phyloP scores from a whole-genome alignment of 345 rosid species.

The Acer negundo region DNA sequence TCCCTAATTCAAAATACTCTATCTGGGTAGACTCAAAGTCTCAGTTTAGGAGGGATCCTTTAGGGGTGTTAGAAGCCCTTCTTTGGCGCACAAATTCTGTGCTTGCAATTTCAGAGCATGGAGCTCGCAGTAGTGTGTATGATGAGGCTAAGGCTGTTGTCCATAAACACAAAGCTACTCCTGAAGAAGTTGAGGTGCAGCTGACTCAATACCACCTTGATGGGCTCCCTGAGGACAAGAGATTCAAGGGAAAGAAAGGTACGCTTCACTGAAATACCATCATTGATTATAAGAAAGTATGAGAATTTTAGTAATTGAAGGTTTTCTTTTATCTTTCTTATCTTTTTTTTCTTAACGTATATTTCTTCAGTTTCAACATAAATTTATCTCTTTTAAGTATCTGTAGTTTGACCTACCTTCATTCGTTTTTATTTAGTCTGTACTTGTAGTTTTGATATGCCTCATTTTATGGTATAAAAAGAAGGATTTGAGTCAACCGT shows the following conservation, averaged over 20 bases:
- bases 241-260: conserved; percentile 88
- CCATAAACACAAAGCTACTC: conserved; percentile 84
- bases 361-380: neutral
- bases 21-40: conserved; percentile 98
- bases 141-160: conserved; percentile 94
- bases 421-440: neutral
- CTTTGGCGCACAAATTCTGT: conserved; percentile 89
- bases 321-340: neutral
- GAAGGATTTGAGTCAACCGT: too few relatives aligned
- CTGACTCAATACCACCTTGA: conserved; percentile 66
- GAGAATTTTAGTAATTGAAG: neutral
- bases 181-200: conserved; percentile 88
- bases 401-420: conserved; percentile 1
- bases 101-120: conserved; percentile 92
- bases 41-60: conserved; percentile 93
- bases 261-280: neutral
- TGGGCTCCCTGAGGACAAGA: conserved; percentile 76
- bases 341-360: neutral
- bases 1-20: conserved; percentile 75
- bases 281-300: neutral
- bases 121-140: conserved; percentile 93
- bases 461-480: too few relatives aligned
- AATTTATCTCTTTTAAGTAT: neutral
- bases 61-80: conserved; percentile 87
- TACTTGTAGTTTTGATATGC: too few relatives aligned